A percentile compares a stretch with the other conserved stretches of the same genome.
Evolutionary conservation across 768 basidiomycete genomes (phyloP).

Genomic region (Auricularia cornea): DNA sequence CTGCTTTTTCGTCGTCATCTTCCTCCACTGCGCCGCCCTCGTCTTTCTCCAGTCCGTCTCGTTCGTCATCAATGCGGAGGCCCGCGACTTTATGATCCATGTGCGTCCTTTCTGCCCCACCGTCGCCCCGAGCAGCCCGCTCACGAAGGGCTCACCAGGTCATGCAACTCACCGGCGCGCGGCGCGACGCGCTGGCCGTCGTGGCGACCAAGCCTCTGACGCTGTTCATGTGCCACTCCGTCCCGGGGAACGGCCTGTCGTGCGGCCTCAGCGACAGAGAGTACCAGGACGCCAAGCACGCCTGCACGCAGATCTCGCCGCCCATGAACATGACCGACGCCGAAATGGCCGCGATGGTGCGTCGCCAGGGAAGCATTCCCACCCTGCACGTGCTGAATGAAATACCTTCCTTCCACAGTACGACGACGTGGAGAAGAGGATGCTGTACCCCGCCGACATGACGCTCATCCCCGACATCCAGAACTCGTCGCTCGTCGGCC

Average conservation of each 20-base stretch:
- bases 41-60: conserved; percentile 33
- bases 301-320: too few relatives aligned
- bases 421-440: background rate
- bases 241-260: background rate
- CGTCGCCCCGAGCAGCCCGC: background rate
- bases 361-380: too few relatives aligned
- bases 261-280: background rate
- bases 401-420: too few relatives aligned
- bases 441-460: background rate
- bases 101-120: conserved; percentile 18
- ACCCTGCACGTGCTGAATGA: too few relatives aligned
- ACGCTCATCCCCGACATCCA: background rate
- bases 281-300: background rate
- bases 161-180: background rate
- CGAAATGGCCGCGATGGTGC: too few relatives aligned
- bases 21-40: conserved; percentile 34
- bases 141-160: background rate
- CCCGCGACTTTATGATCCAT: conserved; percentile 23
- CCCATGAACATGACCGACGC: too few relatives aligned
- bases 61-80: conserved; percentile 29
- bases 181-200: background rate
- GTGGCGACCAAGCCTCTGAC: background rate
- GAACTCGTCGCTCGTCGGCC: background rate
- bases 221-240: background rate
- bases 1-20: conserved; percentile 39